Evolutionary conservation across 345 rosid species (phyloP), one percentile per base, ranked within the genome.

Genomic region (Citrus medica): DNA sequence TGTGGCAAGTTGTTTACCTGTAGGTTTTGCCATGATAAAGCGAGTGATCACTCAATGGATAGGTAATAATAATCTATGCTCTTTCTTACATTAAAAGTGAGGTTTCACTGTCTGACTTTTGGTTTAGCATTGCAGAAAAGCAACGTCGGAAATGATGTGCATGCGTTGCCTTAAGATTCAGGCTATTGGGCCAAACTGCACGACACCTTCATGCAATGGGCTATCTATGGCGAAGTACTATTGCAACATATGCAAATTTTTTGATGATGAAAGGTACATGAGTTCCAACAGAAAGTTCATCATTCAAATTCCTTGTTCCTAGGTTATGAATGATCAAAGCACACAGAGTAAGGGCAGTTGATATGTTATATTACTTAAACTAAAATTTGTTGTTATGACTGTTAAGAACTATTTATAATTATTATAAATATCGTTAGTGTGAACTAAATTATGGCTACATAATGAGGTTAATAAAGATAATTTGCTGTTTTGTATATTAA

Each of bases 171-270:
- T 87, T 70, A 79, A 87, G 78, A 79, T 86, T 82, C 92, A 88
- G 82, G 78, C 88, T 25, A 89, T 87, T 71, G 93, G 91, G 37
- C 86, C 86, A 60, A 51, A 61, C 69, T 89, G 95, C 83, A 35
- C 62, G 19, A 89, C 90, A 22, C 82, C 88, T 73, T 80, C 86
- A 6, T 91, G 95, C 85, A 81, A 83, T 79, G 83, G 86, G 42
- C 69, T 87, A 72, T 62, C 80, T 8, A 91, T 91, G 91, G 93
- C 93, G 3, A 89, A 89, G 80, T 91, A 88, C 74, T 89, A 87
- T 71, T 91, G 99, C 89, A 88, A 67, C 72, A 95, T 93, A 76
- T 95, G 99, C 92, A 93, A 92, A 79, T 92, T 93, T 83, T 93
- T 93, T 69, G 98, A 95, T 81, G 96, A 95, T 82, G 99, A 95